phyloP scores from a whole-genome alignment of 192 early-diverging fungal species.

The Mortierella alpina region DNA sequence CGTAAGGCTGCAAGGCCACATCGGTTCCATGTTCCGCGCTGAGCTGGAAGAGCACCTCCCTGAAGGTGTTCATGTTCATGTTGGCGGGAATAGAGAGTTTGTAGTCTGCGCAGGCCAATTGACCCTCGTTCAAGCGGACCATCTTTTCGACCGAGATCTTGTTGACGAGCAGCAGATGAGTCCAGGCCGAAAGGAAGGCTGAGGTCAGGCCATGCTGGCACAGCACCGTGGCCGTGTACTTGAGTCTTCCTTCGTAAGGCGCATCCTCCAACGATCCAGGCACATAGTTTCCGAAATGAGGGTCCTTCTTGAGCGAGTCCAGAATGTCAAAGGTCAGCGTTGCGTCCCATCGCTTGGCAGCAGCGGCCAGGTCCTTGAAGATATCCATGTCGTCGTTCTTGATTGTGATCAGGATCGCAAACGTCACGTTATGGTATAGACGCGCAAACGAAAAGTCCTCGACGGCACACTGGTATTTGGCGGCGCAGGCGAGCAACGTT shows the following conservation, averaged over 20 bases:
- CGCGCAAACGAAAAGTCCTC: constrained; percentile 90
- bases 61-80: constrained; percentile 74
- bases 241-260: constrained; percentile 84
- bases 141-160: constrained; percentile 91
- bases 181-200: constrained; percentile 85
- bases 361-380: constrained; percentile 79
- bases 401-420: constrained; percentile 86
- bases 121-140: constrained; percentile 78
- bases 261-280: constrained; percentile 80
- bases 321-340: constrained; percentile 85
- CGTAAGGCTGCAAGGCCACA: constrained; percentile 89
- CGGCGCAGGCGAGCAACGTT: constrained; percentile 78
- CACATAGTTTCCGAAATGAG: constrained; percentile 50
- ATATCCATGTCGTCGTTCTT: constrained; percentile 79
- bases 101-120: constrained; percentile 84
- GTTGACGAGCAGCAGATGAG: constrained; percentile 75
- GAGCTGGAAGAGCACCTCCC: constrained; percentile 77
- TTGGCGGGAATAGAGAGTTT: constrained; percentile 80
- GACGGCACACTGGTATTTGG: constrained; percentile 79
- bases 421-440: constrained; percentile 94
- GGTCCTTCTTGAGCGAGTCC: constrained; percentile 59
- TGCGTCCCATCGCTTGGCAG: constrained; percentile 89
- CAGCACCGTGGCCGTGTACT: constrained; percentile 89
- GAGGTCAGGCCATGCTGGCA: constrained; percentile 85
- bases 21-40: constrained; percentile 78